phyloP scores from a whole-genome alignment of 2,329 filamentous ascomycete species.

The Beauveria medogensis region DNA sequence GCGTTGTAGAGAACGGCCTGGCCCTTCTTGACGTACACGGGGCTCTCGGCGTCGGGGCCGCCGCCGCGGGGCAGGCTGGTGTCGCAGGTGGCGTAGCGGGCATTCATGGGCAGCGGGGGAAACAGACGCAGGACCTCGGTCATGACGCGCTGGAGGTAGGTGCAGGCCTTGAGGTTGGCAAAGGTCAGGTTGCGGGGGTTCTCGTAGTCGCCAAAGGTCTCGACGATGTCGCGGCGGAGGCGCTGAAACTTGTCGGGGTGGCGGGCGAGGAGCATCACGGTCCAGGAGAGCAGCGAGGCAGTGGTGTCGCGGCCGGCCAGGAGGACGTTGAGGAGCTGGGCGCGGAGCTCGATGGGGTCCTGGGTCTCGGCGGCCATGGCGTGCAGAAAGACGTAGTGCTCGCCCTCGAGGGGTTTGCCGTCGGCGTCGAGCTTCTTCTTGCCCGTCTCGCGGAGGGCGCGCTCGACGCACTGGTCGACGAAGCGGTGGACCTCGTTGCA shows the following conservation, averaged over 20 bases:
- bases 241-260: slow-evolving; percentile 33
- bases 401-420: not conserved
- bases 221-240: slow-evolving; percentile 33
- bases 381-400: slow-evolving; percentile 25
- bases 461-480: slow-evolving; percentile 57
- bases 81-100: slow-evolving; percentile 34
- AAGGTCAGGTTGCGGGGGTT: slow-evolving; percentile 19
- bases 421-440: not conserved
- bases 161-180: slow-evolving; percentile 17
- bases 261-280: slow-evolving; percentile 27
- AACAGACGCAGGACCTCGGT: slow-evolving; percentile 26
- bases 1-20: slow-evolving; percentile 25
- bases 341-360: slow-evolving; percentile 19
- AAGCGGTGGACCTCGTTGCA: slow-evolving; percentile 59
- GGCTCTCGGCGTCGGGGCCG: slow-evolving; percentile 32
- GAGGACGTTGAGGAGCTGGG: slow-evolving; percentile 28
- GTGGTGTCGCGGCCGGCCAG: slow-evolving; percentile 50
- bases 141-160: slow-evolving; percentile 19
- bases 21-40: slow-evolving; percentile 38
- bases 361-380: slow-evolving; percentile 26
- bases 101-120: slow-evolving; percentile 36
- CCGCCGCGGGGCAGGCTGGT: slow-evolving; percentile 40
- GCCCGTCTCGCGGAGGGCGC: slow-evolving; percentile 31
- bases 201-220: slow-evolving; percentile 41
- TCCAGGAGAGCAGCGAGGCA: slow-evolving; percentile 40